Evolutionary conservation across 2,329 filamentous ascomycete genomes (phyloP), one percentile per base, ranked within the genome.

Genomic region (Penicillium sp.): DNA sequence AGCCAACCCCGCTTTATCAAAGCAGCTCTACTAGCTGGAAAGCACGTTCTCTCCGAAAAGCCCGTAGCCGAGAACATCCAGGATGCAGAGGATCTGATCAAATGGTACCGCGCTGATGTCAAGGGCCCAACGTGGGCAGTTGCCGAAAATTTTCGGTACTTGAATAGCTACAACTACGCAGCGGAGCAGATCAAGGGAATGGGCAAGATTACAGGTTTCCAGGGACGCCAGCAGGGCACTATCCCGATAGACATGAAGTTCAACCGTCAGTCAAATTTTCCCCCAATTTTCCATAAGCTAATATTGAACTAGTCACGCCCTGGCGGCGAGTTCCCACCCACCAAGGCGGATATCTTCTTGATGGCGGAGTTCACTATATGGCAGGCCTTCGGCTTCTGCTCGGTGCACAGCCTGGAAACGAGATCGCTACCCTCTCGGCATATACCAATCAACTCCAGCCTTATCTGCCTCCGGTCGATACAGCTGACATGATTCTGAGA

Each of bases 311-410:
- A 68, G 79, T 82, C 60, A 84, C 82, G 0, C 65, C 74, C 11
- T 85, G 89, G 90, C 85, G 90, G 54, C 88, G 87, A 71, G 81
- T 76, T 54, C 89, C 90, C 1, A 79, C 83, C 52, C 84, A 90
- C 69, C 89, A 91, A 73, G 90, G 90, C 54, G 90, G 90, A 0
- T 92, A 91, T 69, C 71, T 92, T 54, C 82, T 93, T 2, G 90
- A 93, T 67, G 88, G 85, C 14, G 90, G 90, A 44, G 88, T 93
- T 26, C 90, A 93, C 72, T 87, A 84, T 58, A 78, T 87, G 7
- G 89, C 89, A 8, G 86, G 76, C 0, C 79, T 87, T 49, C 79
- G 89, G 16, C 71, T 83, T 31, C 68, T 93, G 43, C 61, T 74
- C 0, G 76, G 77, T 4, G 26, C 26, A 9, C n/a, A 48, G 16